phyloP scores from a whole-genome alignment of 2,329 filamentous ascomycete species.

The Colletotrichum neosansevieriae region DNA sequence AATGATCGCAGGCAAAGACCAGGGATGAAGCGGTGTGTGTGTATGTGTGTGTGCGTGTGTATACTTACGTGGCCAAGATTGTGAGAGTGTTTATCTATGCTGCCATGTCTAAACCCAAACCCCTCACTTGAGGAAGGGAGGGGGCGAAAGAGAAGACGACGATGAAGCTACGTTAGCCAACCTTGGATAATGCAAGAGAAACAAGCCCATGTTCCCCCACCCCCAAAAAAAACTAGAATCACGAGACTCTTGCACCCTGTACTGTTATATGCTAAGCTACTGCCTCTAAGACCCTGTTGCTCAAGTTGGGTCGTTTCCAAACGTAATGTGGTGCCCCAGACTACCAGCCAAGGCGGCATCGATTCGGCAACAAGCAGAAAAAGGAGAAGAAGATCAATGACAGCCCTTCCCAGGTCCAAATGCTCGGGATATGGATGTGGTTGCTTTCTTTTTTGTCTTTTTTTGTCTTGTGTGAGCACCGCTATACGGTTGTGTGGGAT shows the following conservation, averaged over 20 bases:
- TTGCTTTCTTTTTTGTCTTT: background rate
- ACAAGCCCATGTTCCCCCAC: too few relatives aligned
- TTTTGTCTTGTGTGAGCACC: too few relatives aligned
- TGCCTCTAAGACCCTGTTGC: background rate
- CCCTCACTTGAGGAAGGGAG: background rate
- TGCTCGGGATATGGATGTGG: slow-evolving; percentile 12
- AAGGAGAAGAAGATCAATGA: background rate
- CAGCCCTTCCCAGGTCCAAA: background rate
- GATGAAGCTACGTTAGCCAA: too few relatives aligned
- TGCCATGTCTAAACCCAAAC: background rate
- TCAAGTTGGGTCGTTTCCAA: background rate
- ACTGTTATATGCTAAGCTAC: background rate
- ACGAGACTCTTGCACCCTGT: background rate
- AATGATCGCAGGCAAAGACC: too few relatives aligned
- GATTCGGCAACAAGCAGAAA: slow-evolving; percentile 13
- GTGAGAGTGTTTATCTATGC: background rate
- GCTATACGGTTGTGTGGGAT: background rate
- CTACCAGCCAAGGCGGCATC: slow-evolving; percentile 13
- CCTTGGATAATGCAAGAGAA: too few relatives aligned
- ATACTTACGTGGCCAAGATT: background rate
- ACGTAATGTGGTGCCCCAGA: background rate
- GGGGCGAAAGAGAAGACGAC: background rate
- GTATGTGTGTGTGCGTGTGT: too few relatives aligned
- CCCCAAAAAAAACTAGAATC: background rate
- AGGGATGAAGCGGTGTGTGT: background rate